phyloP scores from a whole-genome alignment of 2,329 filamentous ascomycete species.

The Magnaporthiopsis poae region DNA sequence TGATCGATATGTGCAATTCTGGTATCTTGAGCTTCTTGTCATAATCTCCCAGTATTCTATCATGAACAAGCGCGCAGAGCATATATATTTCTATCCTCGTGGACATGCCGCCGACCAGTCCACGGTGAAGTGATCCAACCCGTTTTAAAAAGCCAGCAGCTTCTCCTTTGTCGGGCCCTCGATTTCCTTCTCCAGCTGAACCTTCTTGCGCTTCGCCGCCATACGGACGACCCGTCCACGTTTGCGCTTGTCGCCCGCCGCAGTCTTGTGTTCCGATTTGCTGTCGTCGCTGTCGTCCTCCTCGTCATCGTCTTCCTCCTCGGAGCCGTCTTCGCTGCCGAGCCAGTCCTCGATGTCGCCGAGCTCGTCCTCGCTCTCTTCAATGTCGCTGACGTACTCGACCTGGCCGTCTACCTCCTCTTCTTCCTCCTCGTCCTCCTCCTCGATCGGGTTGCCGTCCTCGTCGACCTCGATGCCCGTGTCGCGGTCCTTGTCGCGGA shows the following conservation, averaged over 20 bases:
- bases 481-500: constrained; percentile 78
- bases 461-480: constrained; percentile 74
- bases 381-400: constrained; percentile 87
- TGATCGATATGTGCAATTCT: not conserved
- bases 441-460: constrained; percentile 56
- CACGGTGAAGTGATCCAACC: not conserved
- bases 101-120: not conserved
- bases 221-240: constrained; percentile 38
- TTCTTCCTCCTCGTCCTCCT: constrained; percentile 55
- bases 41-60: not conserved
- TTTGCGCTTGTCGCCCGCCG: constrained; percentile 47
- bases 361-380: constrained; percentile 70
- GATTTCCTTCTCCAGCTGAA: constrained; percentile 58
- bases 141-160: constrained; percentile 20
- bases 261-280: constrained; percentile 40
- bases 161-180: constrained; percentile 30
- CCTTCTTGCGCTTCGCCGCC: constrained; percentile 54
- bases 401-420: constrained; percentile 61
- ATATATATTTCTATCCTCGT: not conserved
- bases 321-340: constrained; percentile 59
- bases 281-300: constrained; percentile 40
- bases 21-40: constrained; percentile 1
- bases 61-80: not conserved
- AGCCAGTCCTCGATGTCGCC: constrained; percentile 88
- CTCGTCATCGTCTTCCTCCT: constrained; percentile 49